phyloP scores from a whole-genome alignment of 495 filamentous ascomycete species.

The Tuber melanosporum region DNA sequence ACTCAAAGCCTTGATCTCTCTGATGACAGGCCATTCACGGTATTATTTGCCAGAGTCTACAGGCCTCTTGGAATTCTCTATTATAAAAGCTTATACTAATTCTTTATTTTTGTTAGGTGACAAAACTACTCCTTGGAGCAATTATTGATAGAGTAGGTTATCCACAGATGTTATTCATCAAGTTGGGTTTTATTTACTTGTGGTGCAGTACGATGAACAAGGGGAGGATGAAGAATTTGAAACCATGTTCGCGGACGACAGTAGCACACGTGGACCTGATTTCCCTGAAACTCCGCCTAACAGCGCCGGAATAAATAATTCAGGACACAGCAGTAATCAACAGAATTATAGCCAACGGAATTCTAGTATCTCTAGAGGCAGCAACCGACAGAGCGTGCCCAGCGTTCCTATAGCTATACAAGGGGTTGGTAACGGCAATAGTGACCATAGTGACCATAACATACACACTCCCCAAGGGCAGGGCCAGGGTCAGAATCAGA shows the following conservation, averaged over 20 bases:
- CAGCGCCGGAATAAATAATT: not conserved
- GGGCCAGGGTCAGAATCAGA: not conserved
- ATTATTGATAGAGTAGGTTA: constrained; percentile 44
- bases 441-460: not conserved
- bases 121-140: constrained; percentile 63
- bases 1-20: constrained; percentile 46
- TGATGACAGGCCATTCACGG: constrained; percentile 50
- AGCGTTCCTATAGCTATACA: not conserved
- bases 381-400: not conserved
- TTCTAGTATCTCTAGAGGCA: too few species aligned
- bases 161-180: not conserved
- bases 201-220: not conserved
- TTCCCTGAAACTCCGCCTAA: not conserved
- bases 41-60: constrained; percentile 31
- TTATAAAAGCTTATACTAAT: constrained; percentile 50
- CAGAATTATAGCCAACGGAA: not conserved
- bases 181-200: not conserved
- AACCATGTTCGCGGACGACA: not conserved
- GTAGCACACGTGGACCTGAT: not conserved
- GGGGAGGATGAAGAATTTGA: not conserved
- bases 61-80: constrained; percentile 50
- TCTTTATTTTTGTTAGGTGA: constrained; percentile 51
- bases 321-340: not conserved
- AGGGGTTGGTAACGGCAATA: not conserved
- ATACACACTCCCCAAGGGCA: not conserved